Base-by-base conservation (phyloP, 2,329 filamentous ascomycete genomes). In the Capronia coronata region DNA sequence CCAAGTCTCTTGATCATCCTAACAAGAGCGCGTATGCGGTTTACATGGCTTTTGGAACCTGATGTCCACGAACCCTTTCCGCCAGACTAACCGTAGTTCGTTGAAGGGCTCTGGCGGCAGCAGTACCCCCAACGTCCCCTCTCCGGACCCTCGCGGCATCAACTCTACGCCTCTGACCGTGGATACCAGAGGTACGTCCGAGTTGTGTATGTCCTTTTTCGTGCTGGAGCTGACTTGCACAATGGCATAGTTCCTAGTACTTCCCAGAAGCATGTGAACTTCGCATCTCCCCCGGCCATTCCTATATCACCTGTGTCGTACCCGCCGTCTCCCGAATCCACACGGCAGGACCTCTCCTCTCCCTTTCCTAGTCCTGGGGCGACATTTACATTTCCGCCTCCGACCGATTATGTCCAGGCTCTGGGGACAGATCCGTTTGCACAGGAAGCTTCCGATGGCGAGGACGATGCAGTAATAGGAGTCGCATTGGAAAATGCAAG, bases 61-160 rank as follows among this genome's bases (percentile, higher is more conserved):
- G 41, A 56, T 62, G 52, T 48, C 55, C 50, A 16, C 65, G 65
- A 75, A 75, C 71, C 71, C 72, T 63, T 75, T 75, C 65, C 71
- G 72, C 65, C 34, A 37, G 34, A 37, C 34, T 37, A 37, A 37
- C 11, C 67, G 63, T 68, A 71, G 62, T 51, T 49, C 52, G 59
- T 67, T 66, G 50, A 53, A 52, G 62, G 55, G 61, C 62, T 51
- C 61, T 65, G 61, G 59, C 63, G 61, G 59, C 50, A 47, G 51
- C 52, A 51, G 21, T 51, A 45, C 63, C 57, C 57, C 56, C 48
- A 46, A 52, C 32, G 30, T 39, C 43, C 39, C 49, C 48, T 40
- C 50, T 41, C 46, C 55, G 49, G 57, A 57, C 50, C 49, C 30
- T 45, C 48, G 48, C 54, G 56, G 56, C 45, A 49, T 48, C 42